Conservation (phyloP, 148 eudicot species). For the Camellia lanceoleosa region DNA sequence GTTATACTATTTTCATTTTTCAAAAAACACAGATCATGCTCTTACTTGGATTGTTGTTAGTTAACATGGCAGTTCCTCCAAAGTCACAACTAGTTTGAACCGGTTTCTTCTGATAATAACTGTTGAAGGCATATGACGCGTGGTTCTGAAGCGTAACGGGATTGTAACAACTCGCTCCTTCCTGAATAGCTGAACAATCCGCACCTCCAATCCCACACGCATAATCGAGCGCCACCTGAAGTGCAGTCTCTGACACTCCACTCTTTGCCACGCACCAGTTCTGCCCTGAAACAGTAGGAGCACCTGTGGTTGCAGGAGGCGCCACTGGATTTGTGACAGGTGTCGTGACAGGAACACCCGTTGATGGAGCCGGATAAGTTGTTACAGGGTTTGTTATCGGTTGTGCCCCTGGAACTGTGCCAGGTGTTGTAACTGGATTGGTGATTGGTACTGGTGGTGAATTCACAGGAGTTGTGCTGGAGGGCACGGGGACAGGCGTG, state of each 20-base stretch:
- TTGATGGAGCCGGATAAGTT: slow-evolving; percentile 35
- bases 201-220: slow-evolving; percentile 90
- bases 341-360: slow-evolving; percentile 33
- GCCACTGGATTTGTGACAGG: slow-evolving; percentile 32
- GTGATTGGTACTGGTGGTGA: slow-evolving; percentile 36
- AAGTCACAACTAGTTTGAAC: slow-evolving; percentile 75
- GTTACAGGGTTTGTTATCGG: slow-evolving; percentile 44
- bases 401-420: slow-evolving; percentile 12
- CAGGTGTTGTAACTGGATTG: slow-evolving; percentile 45
- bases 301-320: slow-evolving; percentile 21
- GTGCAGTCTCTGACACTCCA: slow-evolving; percentile 46
- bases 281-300: slow-evolving; percentile 48
- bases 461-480: slow-evolving; percentile 23
- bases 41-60: slow-evolving; percentile 86
- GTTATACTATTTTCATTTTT: too few species aligned
- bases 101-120: slow-evolving; percentile 80
- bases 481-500: slow-evolving; percentile 28
- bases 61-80: slow-evolving; percentile 65
- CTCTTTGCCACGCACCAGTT: slow-evolving; percentile 78
- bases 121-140: slow-evolving; percentile 89
- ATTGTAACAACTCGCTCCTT: slow-evolving; percentile 67
- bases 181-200: slow-evolving; percentile 74
- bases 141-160: slow-evolving; percentile 68
- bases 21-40: not conserved
- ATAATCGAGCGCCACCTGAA: slow-evolving; percentile 79